Percentiles rank a stretch among this genome's conserved stretches.
These are phyloP conservation scores for Podaxis rugospora DNA, from an alignment of 768 basidiomycete species.

Conservation along the genomic window DNA sequence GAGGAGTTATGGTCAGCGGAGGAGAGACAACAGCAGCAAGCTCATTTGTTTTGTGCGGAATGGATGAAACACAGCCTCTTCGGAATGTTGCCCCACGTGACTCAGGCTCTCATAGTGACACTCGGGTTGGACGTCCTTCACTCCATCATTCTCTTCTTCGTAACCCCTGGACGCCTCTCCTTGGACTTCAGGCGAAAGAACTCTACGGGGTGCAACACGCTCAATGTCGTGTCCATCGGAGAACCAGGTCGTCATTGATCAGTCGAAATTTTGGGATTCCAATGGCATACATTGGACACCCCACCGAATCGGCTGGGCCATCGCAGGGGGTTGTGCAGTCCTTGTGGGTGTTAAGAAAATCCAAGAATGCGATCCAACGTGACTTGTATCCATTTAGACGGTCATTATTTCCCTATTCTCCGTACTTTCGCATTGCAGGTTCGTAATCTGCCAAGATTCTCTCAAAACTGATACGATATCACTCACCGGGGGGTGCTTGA, in stretches of 20 bases:
- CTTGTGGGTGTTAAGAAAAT: conserved; percentile 31
- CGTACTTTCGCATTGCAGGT: conserved; percentile 64
- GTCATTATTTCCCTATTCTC: conserved; percentile 53
- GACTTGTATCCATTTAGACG: conserved; percentile 36
- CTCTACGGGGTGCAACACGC: not conserved
- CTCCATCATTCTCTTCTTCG: no score
- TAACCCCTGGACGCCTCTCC: no score
- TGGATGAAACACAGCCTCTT: no score
- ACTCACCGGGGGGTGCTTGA: conserved; percentile 1
- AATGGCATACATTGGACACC: conserved; percentile 52
- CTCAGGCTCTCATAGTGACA: no score
- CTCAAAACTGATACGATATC: no score
- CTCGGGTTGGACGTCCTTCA: no score
- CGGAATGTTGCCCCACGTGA: no score
- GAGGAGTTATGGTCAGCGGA: no score
- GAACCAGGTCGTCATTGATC: conserved; percentile 48
- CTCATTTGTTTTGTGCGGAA: no score
- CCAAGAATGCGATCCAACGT: not conserved
- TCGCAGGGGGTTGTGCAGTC: conserved; percentile 58
- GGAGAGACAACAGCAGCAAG: no score
- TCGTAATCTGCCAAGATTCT: conserved; percentile 17
- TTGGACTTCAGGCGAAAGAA: no score
- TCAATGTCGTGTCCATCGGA: conserved; percentile 28
- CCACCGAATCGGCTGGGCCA: conserved; percentile 70
- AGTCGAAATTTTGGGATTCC: conserved; percentile 58